A percentile compares a stretch with the other conserved stretches of the same genome.
phyloP scores from a whole-genome alignment of 1,139 yeast species.

The Cylindricascospora bacillispora region DNA sequence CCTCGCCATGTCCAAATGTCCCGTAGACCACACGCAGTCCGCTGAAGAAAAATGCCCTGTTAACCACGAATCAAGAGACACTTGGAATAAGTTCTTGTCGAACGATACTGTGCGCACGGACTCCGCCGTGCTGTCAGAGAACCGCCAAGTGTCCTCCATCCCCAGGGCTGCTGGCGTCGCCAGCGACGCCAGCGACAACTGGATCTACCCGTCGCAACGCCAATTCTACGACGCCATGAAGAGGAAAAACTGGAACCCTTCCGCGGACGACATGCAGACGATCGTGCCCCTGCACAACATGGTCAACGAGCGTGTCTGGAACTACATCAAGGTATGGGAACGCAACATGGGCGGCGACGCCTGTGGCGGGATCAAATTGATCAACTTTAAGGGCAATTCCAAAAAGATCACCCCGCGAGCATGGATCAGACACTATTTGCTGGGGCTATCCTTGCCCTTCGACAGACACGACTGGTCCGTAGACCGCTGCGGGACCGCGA shows the following conservation, averaged over 20 bases:
- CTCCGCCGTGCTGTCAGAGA: slow-evolving; percentile 28
- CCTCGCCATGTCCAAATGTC: no score
- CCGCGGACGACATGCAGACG: slow-evolving; percentile 70
- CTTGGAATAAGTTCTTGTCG: slow-evolving; percentile 56
- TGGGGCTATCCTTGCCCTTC: slow-evolving; percentile 70
- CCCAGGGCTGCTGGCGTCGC: slow-evolving; percentile 50
- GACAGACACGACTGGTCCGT: slow-evolving; percentile 95
- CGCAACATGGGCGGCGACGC: slow-evolving; percentile 41
- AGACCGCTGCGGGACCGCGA: slow-evolving; percentile 70
- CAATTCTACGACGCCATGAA: slow-evolving; percentile 92
- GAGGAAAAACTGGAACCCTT: slow-evolving; percentile 80
- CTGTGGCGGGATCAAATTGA: slow-evolving; percentile 79
- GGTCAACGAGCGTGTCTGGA: slow-evolving; percentile 91
- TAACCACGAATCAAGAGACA: slow-evolving; percentile 44
- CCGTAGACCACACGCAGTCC: no score
- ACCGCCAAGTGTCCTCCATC: slow-evolving; percentile 69
- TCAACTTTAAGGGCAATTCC: slow-evolving; percentile 83
- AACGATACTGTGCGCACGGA: slow-evolving; percentile 50
- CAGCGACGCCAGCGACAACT: slow-evolving; percentile 48
- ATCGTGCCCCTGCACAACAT: slow-evolving; percentile 91
- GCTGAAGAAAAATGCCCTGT: slow-evolving; percentile 70
- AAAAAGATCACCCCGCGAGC: slow-evolving; percentile 83
- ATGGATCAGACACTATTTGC: slow-evolving; percentile 45
- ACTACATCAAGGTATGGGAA: slow-evolving; percentile 77
- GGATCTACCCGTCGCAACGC: slow-evolving; percentile 94